Evolutionary conservation across 371 early-diverging fungal genomes (phyloP), one percentile per base, ranked within the genome.

Genomic region (Circinella umbellata): DNA sequence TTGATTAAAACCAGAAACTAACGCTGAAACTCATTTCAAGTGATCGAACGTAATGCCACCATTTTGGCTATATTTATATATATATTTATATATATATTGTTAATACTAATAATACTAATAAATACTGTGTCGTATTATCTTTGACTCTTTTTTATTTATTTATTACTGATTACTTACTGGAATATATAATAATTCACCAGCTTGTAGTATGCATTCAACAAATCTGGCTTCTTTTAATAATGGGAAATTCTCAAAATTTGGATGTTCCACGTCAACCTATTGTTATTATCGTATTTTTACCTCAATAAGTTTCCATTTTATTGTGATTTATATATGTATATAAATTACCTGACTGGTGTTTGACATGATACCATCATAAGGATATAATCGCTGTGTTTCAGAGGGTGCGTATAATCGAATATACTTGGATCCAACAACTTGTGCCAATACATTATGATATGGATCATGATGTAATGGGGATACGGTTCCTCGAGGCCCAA

Each of bases 31-130:
- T 94, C 3, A 82, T 82, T 17, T 84, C 87, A 38, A 95, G 78
- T 4, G 95, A 92, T 59, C 91, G 87, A 38, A 97, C 92, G 76
- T 91, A 94, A 77, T 97, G 97, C 97, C 97, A 97, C 92, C 94
- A 95, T 36, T 85, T 82, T 60, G 91, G 85, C 93, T 74, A 66
- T 51, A n/a, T 18, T 48, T 49, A 20, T 36, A 20, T n/a, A 18
- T 66, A n/a, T 63, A 1, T 42, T 42, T 42, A 1, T 42, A 1
- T 42, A n/a, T n/a, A n/a, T n/a, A n/a, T 42, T 42, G 9, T 6
- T 9, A 9, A 42, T 42, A 42, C 42, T 11, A 42, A 42, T 42
- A 9, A 9, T 42, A 9, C 11, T 42, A 11, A 42, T 42, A 9
- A 42, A 42, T 42, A 42, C 11, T 11, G 42, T 42, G 1, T 42